Conservation (phyloP, 2,329 filamentous ascomycete species). For the Tympanopsis confertula region DNA sequence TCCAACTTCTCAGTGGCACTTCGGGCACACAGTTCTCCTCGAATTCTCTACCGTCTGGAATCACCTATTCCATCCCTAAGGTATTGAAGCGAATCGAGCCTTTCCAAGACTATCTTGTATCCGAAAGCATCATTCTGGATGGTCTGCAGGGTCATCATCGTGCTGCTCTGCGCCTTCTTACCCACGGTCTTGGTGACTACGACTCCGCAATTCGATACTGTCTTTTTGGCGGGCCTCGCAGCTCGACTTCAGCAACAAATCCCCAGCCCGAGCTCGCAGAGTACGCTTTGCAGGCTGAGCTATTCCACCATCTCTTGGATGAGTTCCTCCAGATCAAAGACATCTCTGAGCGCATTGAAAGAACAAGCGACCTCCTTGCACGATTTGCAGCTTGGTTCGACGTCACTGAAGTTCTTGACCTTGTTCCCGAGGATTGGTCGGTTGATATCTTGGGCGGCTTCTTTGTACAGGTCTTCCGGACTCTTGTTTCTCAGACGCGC, state of each 20-base stretch:
- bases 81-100: background rate
- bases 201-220: slow-evolving; percentile 1
- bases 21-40: slow-evolving; percentile 66
- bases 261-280: background rate
- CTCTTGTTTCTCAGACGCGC: background rate
- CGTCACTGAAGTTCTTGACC: background rate
- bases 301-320: background rate
- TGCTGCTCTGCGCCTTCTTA: background rate
- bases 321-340: background rate
- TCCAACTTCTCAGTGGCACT: slow-evolving; percentile 78
- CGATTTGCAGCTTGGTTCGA: background rate
- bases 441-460: background rate
- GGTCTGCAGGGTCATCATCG: background rate
- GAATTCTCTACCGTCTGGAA: slow-evolving; percentile 19
- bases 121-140: background rate
- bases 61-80: background rate
- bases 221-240: slow-evolving; percentile 1
- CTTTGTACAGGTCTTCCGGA: background rate
- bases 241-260: background rate
- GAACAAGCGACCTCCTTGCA: background rate
- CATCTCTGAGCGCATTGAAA: background rate
- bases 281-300: background rate
- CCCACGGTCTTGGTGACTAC: background rate
- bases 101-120: background rate
- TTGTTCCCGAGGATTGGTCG: background rate